Base-by-base conservation (phyloP, 2,329 filamentous ascomycete genomes). In the Aureobasidium sp. region DNA sequence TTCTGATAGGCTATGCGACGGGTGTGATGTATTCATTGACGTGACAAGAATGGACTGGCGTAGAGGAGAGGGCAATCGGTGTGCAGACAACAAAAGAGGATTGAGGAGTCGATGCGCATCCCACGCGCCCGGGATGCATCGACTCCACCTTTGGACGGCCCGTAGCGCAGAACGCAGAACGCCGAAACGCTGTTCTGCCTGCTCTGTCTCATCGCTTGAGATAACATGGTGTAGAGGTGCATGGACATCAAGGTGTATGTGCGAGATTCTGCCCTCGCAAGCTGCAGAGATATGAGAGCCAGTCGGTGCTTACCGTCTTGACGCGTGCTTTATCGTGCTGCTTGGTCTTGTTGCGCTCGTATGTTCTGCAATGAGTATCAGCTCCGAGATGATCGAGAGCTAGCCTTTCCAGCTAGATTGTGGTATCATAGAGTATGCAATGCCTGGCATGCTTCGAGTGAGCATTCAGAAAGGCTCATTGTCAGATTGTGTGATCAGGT, bases 111-210 rank as follows among this genome's bases (percentile, higher is more conserved):
- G 53, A 45, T 45, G 52, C 53, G 41, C 41, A 44, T 57, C 53
- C 41, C 39, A 57, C 39, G 41, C 53, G 41, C 53, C 39, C 53
- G 39, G 41, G 37, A 57, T 55, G 27, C 53, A 57, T 57, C 25
- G 39, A 57, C 53, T 57, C 53, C 53, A 45, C 45, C 52, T 45
- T 44, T 45, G 27, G 41, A 36, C 53, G 53, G 53, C 27, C 53
- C 53, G 53, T 29, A 45, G 27, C 53, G 52, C 27, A 17, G 27
- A 45, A 34, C 27, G 29, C 53, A 17, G 27, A 45, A 34, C 27
- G 29, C 53, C 42, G 27, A 57, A 57, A 57, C 53, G 29, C 53
- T 45, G n/a, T 29, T 44, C 41, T 57, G 27, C 29, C n/a, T 41
- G 20, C 4, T 55, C 51, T 29, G 12, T 55, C 22, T n/a, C 20